phyloP scores from a whole-genome alignment of 139 green algal genomes.

The Trebouxia sp. region DNA sequence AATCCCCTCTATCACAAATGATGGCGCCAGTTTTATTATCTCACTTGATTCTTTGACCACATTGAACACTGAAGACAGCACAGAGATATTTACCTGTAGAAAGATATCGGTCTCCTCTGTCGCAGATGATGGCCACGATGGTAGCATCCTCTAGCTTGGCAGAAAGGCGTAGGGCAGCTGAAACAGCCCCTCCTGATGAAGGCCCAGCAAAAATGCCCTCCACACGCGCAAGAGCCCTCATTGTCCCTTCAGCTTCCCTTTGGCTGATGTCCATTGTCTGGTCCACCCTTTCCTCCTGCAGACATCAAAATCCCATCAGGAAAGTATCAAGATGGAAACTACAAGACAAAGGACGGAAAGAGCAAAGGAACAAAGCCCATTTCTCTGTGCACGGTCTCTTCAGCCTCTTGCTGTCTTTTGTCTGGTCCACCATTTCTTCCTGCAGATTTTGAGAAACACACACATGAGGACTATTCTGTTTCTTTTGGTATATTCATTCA shows the following conservation, averaged over 20 bases:
- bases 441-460: neutral
- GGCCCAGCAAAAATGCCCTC: constrained; percentile 50
- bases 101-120: constrained; percentile 55
- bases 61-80: too few species aligned
- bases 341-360: neutral
- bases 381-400: constrained; percentile 55
- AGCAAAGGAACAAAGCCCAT: neutral
- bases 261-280: constrained; percentile 47
- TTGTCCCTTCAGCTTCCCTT: constrained; percentile 51
- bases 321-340: neutral
- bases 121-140: constrained; percentile 52
- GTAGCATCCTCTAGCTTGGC: constrained; percentile 40
- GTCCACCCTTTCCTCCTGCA: constrained; percentile 41
- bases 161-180: constrained; percentile 45
- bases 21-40: too few species aligned
- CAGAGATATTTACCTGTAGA: constrained; percentile 46
- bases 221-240: constrained; percentile 34
- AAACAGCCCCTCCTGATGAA: constrained; percentile 44
- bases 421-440: constrained; percentile 37
- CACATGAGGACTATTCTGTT: neutral
- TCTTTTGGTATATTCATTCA: neutral
- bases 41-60: too few species aligned
- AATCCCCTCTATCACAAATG: too few species aligned
- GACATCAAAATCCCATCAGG: too few species aligned
- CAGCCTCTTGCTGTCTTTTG: constrained; percentile 53